Evolutionary conservation across 352 stramenopile genomes (phyloP).

Genomic region (Bremia lactucae): DNA sequence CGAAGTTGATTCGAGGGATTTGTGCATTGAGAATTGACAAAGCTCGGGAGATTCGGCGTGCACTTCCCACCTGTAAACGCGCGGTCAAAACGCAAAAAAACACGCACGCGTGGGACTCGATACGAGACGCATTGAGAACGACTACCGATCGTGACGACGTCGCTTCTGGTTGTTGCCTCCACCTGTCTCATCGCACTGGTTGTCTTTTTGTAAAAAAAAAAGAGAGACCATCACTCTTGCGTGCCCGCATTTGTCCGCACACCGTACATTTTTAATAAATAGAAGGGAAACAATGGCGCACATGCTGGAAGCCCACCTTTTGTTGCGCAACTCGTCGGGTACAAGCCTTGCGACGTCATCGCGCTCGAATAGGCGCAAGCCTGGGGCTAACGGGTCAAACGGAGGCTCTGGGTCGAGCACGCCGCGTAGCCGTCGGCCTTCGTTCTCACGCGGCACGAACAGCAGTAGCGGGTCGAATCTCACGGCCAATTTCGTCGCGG

Average conservation of each 20-base stretch:
- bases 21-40: background rate
- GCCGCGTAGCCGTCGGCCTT: slow-evolving; percentile 23
- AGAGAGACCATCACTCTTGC: slow-evolving; percentile 20
- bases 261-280: background rate
- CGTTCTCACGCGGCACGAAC: slow-evolving; percentile 19
- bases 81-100: slow-evolving; percentile 26
- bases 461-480: slow-evolving; percentile 20
- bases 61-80: background rate
- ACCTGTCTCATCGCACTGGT: slow-evolving; percentile 6
- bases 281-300: slow-evolving; percentile 32
- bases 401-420: slow-evolving; percentile 15
- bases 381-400: slow-evolving; percentile 25
- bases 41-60: slow-evolving; percentile 11
- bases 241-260: slow-evolving; percentile 3
- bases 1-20: no score
- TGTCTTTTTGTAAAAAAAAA: slow-evolving; percentile 22
- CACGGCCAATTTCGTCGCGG: slow-evolving; percentile 6
- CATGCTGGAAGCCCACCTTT: slow-evolving; percentile 51
- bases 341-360: slow-evolving; percentile 16
- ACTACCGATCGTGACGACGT: slow-evolving; percentile 6
- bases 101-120: background rate
- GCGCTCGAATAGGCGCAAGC: slow-evolving; percentile 31
- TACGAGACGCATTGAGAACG: slow-evolving; percentile 6
- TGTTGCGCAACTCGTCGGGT: slow-evolving; percentile 32
- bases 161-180: slow-evolving; percentile 5